Evolutionary conservation across 2,329 filamentous ascomycete genomes (phyloP).

Genomic region (Clonostachys chloroleuca): DNA sequence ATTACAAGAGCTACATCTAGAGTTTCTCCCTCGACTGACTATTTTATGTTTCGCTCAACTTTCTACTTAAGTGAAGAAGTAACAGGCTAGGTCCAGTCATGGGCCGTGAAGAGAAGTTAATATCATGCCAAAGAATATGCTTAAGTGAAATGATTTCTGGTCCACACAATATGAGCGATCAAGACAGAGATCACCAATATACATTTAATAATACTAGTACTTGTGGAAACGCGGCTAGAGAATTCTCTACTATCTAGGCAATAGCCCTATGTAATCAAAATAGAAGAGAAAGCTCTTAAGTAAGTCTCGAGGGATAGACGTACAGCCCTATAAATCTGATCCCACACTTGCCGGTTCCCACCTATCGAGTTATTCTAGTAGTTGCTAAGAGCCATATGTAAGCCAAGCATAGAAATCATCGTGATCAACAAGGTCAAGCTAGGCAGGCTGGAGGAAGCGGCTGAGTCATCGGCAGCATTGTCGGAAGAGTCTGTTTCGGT

Average conservation of each 20-base stretch:
- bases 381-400: not conserved
- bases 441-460: not conserved
- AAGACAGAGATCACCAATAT: no score
- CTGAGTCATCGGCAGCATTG: not conserved
- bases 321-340: not conserved
- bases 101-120: no score
- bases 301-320: not conserved
- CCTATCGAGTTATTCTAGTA: not conserved
- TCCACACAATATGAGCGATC: no score
- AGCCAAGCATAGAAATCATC: not conserved
- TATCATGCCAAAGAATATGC: no score
- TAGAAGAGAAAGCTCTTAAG: not conserved
- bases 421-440: not conserved
- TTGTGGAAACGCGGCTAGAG: no score
- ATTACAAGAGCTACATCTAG: no score
- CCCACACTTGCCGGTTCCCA: not conserved
- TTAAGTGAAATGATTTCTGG: no score
- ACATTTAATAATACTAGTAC: no score
- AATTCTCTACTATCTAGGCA: not conserved
- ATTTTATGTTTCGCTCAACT: no score
- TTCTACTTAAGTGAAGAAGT: no score
- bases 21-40: no score
- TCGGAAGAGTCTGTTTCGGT: not conserved
- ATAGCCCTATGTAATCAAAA: not conserved
- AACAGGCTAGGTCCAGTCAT: no score